Percentiles rank a stretch among this genome's conserved stretches.
Conservation (phyloP, 208 protist species). For the Acanthamoeba lugdunensis region DNA sequence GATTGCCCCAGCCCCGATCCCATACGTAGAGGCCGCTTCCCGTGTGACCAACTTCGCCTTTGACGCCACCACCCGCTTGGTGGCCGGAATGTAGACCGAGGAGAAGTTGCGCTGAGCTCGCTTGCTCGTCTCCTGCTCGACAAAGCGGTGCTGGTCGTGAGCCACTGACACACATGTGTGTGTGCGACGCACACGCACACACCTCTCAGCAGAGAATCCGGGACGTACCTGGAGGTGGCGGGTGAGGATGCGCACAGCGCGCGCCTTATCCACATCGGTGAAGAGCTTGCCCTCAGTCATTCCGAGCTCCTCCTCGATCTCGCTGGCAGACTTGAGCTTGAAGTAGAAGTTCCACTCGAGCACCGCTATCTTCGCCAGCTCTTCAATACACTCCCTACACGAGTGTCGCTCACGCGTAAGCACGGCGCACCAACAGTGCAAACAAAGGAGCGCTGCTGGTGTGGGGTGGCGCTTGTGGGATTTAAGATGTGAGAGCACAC, state of each 20-base stretch:
- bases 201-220: background rate
- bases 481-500: background rate
- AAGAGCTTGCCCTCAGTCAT: background rate
- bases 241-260: background rate
- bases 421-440: background rate
- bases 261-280: constrained; percentile 2
- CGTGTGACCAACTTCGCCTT: background rate
- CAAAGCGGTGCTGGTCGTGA: background rate
- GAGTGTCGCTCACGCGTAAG: background rate
- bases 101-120: background rate
- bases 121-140: constrained; percentile 23
- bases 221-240: constrained; percentile 10
- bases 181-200: background rate
- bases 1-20: background rate
- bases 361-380: constrained; percentile 50
- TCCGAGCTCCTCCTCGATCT: constrained; percentile 42
- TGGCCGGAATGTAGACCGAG: constrained; percentile 2
- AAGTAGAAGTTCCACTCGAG: constrained; percentile 35
- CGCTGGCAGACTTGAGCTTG: constrained; percentile 18
- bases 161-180: background rate
- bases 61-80: background rate
- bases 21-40: background rate
- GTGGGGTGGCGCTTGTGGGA: background rate
- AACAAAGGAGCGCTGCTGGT: background rate
- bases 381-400: constrained; percentile 14